These are phyloP conservation scores for Sambucus nigra DNA, from an alignment of 129 eudicot species.

Conservation along the genomic window DNA sequence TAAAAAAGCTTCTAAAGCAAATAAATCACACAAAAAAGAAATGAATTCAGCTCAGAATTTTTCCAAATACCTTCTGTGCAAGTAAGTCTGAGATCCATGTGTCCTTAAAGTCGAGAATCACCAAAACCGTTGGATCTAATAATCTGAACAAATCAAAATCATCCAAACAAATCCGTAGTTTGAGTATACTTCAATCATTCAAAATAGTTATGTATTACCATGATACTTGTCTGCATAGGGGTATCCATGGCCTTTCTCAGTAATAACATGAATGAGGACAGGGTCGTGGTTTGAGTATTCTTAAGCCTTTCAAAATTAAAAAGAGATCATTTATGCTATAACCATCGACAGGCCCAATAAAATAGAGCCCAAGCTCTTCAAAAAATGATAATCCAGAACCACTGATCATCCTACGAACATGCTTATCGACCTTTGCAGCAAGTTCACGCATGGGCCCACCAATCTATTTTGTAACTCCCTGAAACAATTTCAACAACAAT, in stretches of 20 bases:
- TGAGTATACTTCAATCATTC: too few relatives aligned
- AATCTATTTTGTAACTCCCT: constrained; percentile 91
- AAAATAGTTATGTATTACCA: too few relatives aligned
- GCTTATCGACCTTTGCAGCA: constrained; percentile 89
- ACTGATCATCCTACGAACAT: constrained; percentile 94
- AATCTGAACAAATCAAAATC: too few relatives aligned
- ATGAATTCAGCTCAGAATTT: too few relatives aligned
- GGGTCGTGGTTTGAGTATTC: constrained; percentile 82
- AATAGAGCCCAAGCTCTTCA: constrained; percentile 88
- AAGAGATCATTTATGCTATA: constrained; percentile 80
- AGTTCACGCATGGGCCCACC: constrained; percentile 97
- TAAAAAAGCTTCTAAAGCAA: too few relatives aligned
- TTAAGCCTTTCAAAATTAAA: constrained; percentile 72
- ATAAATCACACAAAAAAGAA: too few relatives aligned
- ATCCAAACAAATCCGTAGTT: too few relatives aligned
- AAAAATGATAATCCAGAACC: constrained; percentile 79
- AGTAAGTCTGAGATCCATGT: too few relatives aligned
- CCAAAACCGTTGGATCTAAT: too few relatives aligned
- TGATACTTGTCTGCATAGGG: constrained; percentile 98
- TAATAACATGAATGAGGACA: constrained; percentile 81
- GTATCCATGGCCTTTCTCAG: constrained; percentile 97
- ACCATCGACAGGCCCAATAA: constrained; percentile 92
- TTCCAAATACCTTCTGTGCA: too few relatives aligned
- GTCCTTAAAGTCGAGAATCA: too few relatives aligned
- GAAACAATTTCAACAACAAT: constrained; percentile 6